Percentiles rank a stretch among this genome's conserved stretches.
These are phyloP conservation scores for Ajuga chamaepitys DNA, from an alignment of 257 asterid species.

Conservation along the genomic window DNA sequence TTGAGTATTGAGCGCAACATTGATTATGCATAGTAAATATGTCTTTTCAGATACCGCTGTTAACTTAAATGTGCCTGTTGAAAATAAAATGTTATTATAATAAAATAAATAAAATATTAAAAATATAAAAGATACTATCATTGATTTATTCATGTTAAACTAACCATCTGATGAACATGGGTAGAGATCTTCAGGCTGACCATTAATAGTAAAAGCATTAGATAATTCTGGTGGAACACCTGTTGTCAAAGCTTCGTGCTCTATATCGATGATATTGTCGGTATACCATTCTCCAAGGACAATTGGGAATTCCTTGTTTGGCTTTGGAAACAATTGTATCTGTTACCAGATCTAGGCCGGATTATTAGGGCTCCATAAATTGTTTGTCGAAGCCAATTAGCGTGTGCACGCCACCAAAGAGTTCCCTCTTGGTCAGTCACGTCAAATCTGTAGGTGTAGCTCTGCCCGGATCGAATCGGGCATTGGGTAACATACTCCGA, in stretches of 20 bases:
- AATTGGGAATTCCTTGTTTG: slow-evolving; percentile 56
- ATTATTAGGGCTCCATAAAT: slow-evolving; percentile 63
- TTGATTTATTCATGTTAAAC: not conserved
- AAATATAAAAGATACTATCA: not conserved
- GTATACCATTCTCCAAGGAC: slow-evolving; percentile 77
- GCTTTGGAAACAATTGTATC: slow-evolving; percentile 63
- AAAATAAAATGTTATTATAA: too few species aligned
- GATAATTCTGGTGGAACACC: slow-evolving; percentile 46
- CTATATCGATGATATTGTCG: slow-evolving; percentile 50
- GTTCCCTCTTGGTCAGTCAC: slow-evolving; percentile 64
- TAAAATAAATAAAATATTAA: not conserved
- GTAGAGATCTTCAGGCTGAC: slow-evolving; percentile 56
- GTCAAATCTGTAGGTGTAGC: slow-evolving; percentile 52
- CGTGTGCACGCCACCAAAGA: slow-evolving; percentile 89
- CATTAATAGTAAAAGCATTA: slow-evolving; percentile 66
- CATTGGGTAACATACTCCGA: slow-evolving; percentile 60
- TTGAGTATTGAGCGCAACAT: slow-evolving; percentile 64
- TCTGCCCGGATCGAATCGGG: slow-evolving; percentile 53
- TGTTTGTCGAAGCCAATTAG: slow-evolving; percentile 51
- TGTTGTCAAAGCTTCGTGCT: slow-evolving; percentile 29
- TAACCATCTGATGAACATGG: slow-evolving; percentile 53
- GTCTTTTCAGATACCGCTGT: slow-evolving; percentile 45
- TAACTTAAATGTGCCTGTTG: slow-evolving; percentile 40
- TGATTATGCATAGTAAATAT: slow-evolving; percentile 66
- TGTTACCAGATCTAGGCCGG: slow-evolving; percentile 47